Conservation (phyloP, 139 green algal genomes). For the Trebouxia sp. region DNA sequence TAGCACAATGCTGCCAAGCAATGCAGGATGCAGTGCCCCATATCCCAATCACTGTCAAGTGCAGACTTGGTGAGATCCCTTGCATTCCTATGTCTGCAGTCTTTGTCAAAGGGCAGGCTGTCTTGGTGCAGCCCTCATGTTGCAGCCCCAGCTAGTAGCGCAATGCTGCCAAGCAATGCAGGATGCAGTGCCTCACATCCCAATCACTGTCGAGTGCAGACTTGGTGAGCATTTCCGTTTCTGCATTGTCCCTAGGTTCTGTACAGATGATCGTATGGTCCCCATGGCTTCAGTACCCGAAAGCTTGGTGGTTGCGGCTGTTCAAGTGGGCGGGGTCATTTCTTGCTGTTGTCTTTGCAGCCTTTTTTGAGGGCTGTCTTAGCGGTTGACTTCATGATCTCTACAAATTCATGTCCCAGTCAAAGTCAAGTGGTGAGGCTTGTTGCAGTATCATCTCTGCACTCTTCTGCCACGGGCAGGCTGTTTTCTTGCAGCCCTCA, state of each 20-base stretch:
- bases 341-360: too few species aligned
- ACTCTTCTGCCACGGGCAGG: constrained; percentile 49
- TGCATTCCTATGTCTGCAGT: too few species aligned
- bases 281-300: too few species aligned
- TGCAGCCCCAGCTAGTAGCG: constrained; percentile 73
- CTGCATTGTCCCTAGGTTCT: too few species aligned
- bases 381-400: too few species aligned
- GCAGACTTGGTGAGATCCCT: constrained; percentile 64
- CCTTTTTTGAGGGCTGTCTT: too few species aligned
- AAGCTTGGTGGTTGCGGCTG: too few species aligned
- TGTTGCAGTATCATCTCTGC: too few species aligned
- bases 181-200: constrained; percentile 29
- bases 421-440: constrained; percentile 80
- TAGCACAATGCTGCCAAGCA: constrained; percentile 71
- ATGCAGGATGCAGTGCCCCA: constrained; percentile 37
- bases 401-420: too few species aligned
- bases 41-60: constrained; percentile 85
- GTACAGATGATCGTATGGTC: too few species aligned
- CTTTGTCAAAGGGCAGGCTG: constrained; percentile 52
- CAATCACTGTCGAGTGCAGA: constrained; percentile 88
- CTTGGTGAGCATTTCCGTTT: constrained; percentile 62
- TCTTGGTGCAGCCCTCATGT: constrained; percentile 62
- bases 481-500: constrained; percentile 47
- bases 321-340: too few species aligned
- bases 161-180: constrained; percentile 66